phyloP scores from a whole-genome alignment of 2,329 filamentous ascomycete genomes.

The Fusarium miscanthi region DNA sequence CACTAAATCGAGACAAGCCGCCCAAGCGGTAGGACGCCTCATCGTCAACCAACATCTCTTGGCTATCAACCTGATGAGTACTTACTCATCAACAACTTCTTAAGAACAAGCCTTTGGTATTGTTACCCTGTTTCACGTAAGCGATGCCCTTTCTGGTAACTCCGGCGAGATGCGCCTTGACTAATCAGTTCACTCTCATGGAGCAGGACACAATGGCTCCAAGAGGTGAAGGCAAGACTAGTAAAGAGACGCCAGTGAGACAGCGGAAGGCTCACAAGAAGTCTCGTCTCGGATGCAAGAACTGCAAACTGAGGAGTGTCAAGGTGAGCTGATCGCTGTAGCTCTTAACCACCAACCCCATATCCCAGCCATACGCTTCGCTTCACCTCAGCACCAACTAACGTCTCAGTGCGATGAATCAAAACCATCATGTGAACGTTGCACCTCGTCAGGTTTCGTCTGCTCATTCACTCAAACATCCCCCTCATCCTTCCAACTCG shows the following conservation, averaged over 20 bases:
- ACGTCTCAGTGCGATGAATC: slow-evolving; percentile 63
- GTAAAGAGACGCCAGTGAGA: slow-evolving; percentile 22
- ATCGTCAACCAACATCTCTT: slow-evolving; percentile 5
- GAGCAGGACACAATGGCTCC: slow-evolving; percentile 11
- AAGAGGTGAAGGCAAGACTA: not conserved
- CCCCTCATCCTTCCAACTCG: slow-evolving; percentile 37
- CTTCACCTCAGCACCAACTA: not conserved
- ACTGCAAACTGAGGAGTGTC: slow-evolving; percentile 65
- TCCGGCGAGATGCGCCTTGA: not conserved
- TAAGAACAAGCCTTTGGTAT: not conserved
- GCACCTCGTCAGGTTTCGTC: slow-evolving; percentile 57
- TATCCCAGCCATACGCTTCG: not conserved
- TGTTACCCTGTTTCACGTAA: not conserved
- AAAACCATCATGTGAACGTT: slow-evolving; percentile 61
- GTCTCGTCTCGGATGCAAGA: slow-evolving; percentile 64
- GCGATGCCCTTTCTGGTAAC: slow-evolving; percentile 1
- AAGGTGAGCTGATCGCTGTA: slow-evolving; percentile 53
- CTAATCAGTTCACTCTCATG: not conserved
- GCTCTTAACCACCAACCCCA: not conserved
- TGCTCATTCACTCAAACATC: slow-evolving; percentile 57
- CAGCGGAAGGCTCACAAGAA: slow-evolving; percentile 60
- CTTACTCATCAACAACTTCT: not conserved
- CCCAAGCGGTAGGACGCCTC: not conserved
- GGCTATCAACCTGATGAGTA: not conserved
- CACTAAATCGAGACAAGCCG: slow-evolving; percentile 3